Conservation (phyloP, 208 protist species). For the Endotrypanum monterogeii region DNA sequence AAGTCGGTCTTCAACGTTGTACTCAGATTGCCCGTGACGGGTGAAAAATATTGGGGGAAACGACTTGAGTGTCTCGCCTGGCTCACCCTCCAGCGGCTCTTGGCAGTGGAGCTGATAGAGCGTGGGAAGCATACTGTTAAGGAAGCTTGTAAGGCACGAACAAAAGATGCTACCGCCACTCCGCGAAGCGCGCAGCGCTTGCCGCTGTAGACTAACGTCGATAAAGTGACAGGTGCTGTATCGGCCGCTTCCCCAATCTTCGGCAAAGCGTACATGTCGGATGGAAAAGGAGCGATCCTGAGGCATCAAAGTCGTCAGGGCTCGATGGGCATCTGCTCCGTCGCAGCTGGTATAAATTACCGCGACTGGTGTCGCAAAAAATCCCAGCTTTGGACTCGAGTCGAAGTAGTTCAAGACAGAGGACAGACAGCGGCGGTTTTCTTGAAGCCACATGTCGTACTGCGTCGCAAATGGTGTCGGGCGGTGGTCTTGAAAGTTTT, state of each 20-base stretch:
- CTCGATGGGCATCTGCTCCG: conserved; percentile 31
- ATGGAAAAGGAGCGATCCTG: conserved; percentile 41
- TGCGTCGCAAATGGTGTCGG: conserved; percentile 42
- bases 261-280: conserved; percentile 65
- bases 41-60: conserved; percentile 79
- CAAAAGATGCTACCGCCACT: conserved; percentile 69
- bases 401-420: conserved; percentile 48
- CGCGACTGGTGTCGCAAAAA: conserved; percentile 49
- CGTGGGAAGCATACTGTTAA: conserved; percentile 55
- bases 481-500: conserved; percentile 31
- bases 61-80: conserved; percentile 52
- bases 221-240: conserved; percentile 36
- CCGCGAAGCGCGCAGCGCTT: conserved; percentile 43
- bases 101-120: conserved; percentile 51
- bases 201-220: conserved; percentile 49
- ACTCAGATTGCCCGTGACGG: conserved; percentile 82
- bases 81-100: conserved; percentile 46
- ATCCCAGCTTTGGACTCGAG: conserved; percentile 57
- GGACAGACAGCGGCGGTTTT: conserved; percentile 34
- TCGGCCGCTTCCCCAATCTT: conserved; percentile 42
- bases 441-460: conserved; percentile 33
- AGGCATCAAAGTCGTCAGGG: conserved; percentile 40
- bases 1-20: conserved; percentile 83
- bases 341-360: conserved; percentile 64
- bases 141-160: conserved; percentile 55